Base-by-base conservation (phyloP, 805 yeast species). In the Ogataea glucozyma region DNA sequence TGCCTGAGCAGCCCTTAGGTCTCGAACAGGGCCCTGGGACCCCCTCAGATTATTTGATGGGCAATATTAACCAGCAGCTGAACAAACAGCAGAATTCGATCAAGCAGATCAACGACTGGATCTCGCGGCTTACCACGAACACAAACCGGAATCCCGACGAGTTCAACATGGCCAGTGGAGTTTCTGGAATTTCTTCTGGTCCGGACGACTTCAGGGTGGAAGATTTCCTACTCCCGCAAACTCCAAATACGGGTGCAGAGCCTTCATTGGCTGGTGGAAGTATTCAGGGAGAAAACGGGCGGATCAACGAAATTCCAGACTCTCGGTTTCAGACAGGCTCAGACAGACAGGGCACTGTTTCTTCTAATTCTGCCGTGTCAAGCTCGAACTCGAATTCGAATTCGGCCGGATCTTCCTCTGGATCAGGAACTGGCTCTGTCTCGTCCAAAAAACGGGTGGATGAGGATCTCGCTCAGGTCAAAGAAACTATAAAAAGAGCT, bases 71-170 rank as follows among this genome's bases (percentile, higher is more conserved):
- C 48, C 69, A 69, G 34, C 77, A 69, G 43, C 60, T 76, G 9
- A 60, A 61, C 37, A 71, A 68, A 51, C 79, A 77, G 49, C 79
- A 79, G 10, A 73, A 70, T 47, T 71, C 79, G 3, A 67, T 78
- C 41, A 76, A 69, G 56, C 81, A 76, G 53, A 78, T 75, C 1
- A 78, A 75, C 54, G 81, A 78, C 46, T 76, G 81, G 81, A 69
- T 76, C 35, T 73, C 67, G 40, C 69, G 60, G 45, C 49, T 71
- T 27, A 44, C 53, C 20, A 34, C 26, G 4, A 23, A 16, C 20
- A 34, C 24, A 29, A 45, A 37, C 17, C 34, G 37, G 24, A 43
- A 41, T 6, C 27, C 40, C 30, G 61, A 55, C 19, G 52, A 51
- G 3, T 10, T 41, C 9, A 46, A 41, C 34, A n/a, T n/a, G n/a